Evolutionary conservation across 2,329 filamentous ascomycete genomes (phyloP).

Genomic region (Curvularia eragrostidis): DNA sequence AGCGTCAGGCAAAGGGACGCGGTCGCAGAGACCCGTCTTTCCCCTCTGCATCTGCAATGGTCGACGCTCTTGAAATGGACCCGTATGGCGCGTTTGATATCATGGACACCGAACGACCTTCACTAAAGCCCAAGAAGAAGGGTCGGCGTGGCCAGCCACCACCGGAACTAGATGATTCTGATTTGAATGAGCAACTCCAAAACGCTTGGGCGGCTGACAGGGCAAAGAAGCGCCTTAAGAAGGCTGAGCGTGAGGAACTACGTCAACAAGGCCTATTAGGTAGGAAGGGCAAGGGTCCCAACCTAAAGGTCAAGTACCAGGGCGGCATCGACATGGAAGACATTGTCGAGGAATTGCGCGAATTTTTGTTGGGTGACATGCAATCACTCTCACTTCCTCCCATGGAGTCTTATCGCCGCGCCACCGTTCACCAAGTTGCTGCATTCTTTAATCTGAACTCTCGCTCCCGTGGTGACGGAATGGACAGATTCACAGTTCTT

Average conservation of each 20-base stretch:
- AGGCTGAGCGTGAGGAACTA: slow-evolving; percentile 56
- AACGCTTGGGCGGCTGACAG: slow-evolving; percentile 55
- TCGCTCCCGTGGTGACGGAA: slow-evolving; percentile 78
- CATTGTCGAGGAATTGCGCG: slow-evolving; percentile 73
- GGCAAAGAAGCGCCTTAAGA: slow-evolving; percentile 55
- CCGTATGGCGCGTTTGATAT: slow-evolving; percentile 77
- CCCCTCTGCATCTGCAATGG: slow-evolving; percentile 62
- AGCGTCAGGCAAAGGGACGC: slow-evolving; percentile 25
- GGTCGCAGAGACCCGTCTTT: slow-evolving; percentile 48
- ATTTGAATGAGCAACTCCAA: slow-evolving; percentile 51
- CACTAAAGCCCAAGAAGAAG: slow-evolving; percentile 69
- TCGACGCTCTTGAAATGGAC: slow-evolving; percentile 64
- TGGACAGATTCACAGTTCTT: slow-evolving; percentile 76
- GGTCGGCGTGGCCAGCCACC: slow-evolving; percentile 63
- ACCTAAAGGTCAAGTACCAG: slow-evolving; percentile 73
- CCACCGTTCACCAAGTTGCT: slow-evolving; percentile 80
- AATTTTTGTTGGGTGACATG: slow-evolving; percentile 70
- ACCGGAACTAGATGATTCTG: slow-evolving; percentile 54
- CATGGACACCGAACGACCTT: slow-evolving; percentile 80
- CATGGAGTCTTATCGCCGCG: slow-evolving; percentile 80
- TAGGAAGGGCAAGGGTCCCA: slow-evolving; percentile 52
- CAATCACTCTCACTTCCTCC: slow-evolving; percentile 78
- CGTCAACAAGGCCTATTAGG: slow-evolving; percentile 54
- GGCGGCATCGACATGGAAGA: slow-evolving; percentile 74
- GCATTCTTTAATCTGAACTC: slow-evolving; percentile 79